A percentile compares a stretch with the other conserved stretches of the same genome.
Conservation (phyloP, 192 early-diverging fungal genomes). For the Gryganskiella cystojenkinii region DNA sequence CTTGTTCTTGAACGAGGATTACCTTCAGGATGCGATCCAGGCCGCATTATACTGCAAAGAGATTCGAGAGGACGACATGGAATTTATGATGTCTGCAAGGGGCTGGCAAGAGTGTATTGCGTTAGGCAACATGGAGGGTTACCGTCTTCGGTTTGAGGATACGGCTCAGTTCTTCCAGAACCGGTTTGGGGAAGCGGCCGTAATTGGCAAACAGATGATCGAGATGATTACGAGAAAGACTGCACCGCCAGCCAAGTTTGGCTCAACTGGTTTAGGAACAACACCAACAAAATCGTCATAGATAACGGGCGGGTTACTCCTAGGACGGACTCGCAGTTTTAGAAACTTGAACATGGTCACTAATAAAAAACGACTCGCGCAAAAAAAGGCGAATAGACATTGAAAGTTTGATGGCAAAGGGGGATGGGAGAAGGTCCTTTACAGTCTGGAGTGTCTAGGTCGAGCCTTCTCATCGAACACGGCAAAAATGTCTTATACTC, state of each 20-base stretch:
- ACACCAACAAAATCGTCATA: too few species aligned
- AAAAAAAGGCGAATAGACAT: too few species aligned
- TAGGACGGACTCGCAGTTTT: too few species aligned
- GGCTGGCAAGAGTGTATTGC: constrained; percentile 96
- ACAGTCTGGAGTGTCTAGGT: too few species aligned
- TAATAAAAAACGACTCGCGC: too few species aligned
- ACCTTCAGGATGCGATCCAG: constrained; percentile 89
- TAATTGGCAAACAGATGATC: constrained; percentile 69
- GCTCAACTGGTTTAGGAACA: too few species aligned
- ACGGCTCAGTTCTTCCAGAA: constrained; percentile 87
- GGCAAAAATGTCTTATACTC: too few species aligned
- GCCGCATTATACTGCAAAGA: constrained; percentile 82
- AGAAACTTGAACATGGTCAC: too few species aligned
- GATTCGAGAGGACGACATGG: constrained; percentile 83
- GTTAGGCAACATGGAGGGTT: constrained; percentile 83
- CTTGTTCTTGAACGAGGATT: constrained; percentile 81
- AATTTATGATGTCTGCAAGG: constrained; percentile 90
- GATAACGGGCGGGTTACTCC: too few species aligned
- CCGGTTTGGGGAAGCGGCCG: constrained; percentile 64
- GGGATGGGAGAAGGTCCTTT: too few species aligned
- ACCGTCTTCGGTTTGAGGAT: constrained; percentile 83
- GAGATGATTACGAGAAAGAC: constrained; percentile 64
- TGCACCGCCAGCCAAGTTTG: neutral
- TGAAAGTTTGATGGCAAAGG: too few species aligned
- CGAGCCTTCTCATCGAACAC: too few species aligned